phyloP scores from a whole-genome alignment of 2,329 filamentous ascomycete genomes.

The Tetracladium maxilliforme region DNA sequence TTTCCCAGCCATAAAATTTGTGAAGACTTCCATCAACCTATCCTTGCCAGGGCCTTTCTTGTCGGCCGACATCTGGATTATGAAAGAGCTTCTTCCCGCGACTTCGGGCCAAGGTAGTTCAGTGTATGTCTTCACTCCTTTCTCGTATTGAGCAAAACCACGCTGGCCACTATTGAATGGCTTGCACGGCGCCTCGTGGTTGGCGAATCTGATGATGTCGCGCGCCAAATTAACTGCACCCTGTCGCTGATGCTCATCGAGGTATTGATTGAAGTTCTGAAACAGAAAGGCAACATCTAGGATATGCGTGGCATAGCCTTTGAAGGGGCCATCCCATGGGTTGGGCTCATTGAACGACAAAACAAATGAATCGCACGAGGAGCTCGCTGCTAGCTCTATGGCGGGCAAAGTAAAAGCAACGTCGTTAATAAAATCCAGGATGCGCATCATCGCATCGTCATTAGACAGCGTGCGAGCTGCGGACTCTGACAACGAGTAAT shows the following conservation, averaged over 20 bases:
- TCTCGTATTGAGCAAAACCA: too few relatives aligned
- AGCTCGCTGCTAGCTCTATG: conserved; percentile 21
- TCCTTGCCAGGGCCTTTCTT: too few relatives aligned
- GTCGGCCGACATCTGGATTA: too few relatives aligned
- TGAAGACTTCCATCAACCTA: too few relatives aligned
- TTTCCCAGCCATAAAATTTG: too few relatives aligned
- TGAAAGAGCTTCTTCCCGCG: too few relatives aligned
- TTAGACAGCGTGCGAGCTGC: conserved; percentile 18
- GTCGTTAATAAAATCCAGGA: conserved; percentile 28
- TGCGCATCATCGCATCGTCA: conserved; percentile 21
- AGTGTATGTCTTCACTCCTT: too few relatives aligned
- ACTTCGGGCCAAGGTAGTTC: too few relatives aligned
- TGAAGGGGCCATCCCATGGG: conserved; percentile 25
- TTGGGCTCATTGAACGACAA: conserved; percentile 31
- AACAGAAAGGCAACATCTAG: conserved; percentile 27
- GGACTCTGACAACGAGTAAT: too few relatives aligned
- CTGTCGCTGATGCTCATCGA: conserved; percentile 15
- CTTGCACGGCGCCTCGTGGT: conserved; percentile 17
- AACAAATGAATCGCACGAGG: conserved; percentile 17
- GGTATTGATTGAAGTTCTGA: conserved; percentile 25
- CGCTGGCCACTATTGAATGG: too few relatives aligned
- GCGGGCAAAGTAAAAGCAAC: conserved; percentile 28
- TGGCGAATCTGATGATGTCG: conserved; percentile 21
- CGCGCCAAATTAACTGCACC: conserved; percentile 17
- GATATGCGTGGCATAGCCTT: conserved; percentile 24